Evolutionary conservation across 225 moss, liverwort and hornwort genomes (phyloP).

Genomic region (Physcomitrellopsis africana): DNA sequence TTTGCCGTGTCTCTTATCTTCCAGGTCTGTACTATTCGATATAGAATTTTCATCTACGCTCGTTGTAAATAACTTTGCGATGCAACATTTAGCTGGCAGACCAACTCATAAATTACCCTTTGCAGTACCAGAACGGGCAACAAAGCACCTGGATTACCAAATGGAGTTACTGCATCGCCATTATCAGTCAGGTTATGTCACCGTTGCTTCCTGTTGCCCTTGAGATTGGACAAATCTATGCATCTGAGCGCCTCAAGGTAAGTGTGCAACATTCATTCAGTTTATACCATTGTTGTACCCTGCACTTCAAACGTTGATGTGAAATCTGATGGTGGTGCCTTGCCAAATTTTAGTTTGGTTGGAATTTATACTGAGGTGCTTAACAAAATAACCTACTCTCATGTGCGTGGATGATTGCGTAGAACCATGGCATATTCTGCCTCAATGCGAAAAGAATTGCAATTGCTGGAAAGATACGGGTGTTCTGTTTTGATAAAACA

Average conservation of each 20-base stretch:
- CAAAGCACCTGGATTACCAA: slow-evolving; percentile 63
- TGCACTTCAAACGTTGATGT: too few relatives aligned
- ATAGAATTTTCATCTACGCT: background rate
- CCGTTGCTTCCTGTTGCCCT: slow-evolving; percentile 71
- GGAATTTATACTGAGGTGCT: background rate
- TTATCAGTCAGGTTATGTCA: slow-evolving; percentile 55
- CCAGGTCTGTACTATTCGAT: slow-evolving; percentile 45
- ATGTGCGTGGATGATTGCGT: background rate
- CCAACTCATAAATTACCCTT: background rate
- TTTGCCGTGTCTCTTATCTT: slow-evolving; percentile 51
- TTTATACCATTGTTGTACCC: too few relatives aligned
- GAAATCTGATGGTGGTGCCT: too few relatives aligned
- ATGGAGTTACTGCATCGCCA: slow-evolving; percentile 53
- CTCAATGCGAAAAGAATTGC: slow-evolving; percentile 66
- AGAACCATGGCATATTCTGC: slow-evolving; percentile 48
- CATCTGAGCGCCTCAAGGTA: slow-evolving; percentile 62
- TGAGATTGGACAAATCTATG: slow-evolving; percentile 68
- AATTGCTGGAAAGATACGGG: slow-evolving; percentile 71
- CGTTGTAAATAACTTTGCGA: background rate
- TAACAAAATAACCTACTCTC: background rate
- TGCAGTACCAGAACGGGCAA: slow-evolving; percentile 48
- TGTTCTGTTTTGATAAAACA: slow-evolving; percentile 78
- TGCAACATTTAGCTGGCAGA: background rate
- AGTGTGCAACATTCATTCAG: background rate
- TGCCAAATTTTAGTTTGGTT: background rate